These are phyloP conservation scores for Chlamydomonas schloesseri DNA, from an alignment of 139 green algal species.

Conservation along the genomic window DNA sequence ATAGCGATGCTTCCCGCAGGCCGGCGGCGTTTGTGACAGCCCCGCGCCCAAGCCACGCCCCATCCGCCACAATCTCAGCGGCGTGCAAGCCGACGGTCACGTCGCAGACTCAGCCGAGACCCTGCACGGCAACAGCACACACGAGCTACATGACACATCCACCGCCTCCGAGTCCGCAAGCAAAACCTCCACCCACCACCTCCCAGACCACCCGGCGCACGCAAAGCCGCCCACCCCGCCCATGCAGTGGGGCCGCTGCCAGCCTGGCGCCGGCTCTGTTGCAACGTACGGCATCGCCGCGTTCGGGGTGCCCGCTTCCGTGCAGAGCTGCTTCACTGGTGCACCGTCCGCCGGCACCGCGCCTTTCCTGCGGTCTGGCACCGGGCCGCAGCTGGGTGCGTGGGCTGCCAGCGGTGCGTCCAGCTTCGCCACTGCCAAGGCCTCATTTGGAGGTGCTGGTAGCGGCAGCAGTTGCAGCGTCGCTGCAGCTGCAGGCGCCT, in stretches of 20 bases:
- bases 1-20: no score
- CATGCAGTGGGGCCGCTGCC: no score
- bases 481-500: no score
- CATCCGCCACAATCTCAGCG: neutral
- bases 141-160: neutral
- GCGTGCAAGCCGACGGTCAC: neutral
- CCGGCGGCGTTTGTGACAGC: neutral
- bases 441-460: no score
- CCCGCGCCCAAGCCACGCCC: neutral
- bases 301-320: conserved; percentile 6
- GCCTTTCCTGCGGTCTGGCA: neutral
- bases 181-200: neutral
- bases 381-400: neutral
- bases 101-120: conserved; percentile 20
- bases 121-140: neutral
- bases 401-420: neutral
- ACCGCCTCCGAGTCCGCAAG: neutral
- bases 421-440: no score
- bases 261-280: neutral
- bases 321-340: conserved; percentile 13
- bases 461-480: neutral
- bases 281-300: conserved; percentile 26
- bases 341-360: neutral
- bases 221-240: neutral
- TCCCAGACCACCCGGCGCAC: neutral